Conservation (phyloP, 179 eudicot species). For the Amaranthus tricolor region DNA sequence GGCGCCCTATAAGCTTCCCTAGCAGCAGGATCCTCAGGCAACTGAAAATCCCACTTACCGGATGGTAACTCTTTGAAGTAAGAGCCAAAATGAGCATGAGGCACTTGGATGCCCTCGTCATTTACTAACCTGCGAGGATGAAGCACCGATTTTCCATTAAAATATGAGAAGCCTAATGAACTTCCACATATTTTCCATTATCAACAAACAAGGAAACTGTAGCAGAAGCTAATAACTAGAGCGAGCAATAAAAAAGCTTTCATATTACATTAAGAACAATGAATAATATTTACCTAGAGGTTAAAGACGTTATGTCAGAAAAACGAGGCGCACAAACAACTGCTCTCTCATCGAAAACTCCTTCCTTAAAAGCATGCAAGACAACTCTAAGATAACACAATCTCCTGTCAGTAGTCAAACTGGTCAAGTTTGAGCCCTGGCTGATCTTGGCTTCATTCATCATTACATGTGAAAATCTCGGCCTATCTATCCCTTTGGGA, state of each 20-base stretch:
- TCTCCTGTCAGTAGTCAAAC: slow-evolving; percentile 23
- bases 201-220: background rate
- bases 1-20: slow-evolving; percentile 64
- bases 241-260: background rate
- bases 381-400: slow-evolving; percentile 66
- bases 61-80: slow-evolving; percentile 50
- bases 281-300: slow-evolving; percentile 44
- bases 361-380: slow-evolving; percentile 66
- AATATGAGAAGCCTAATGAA: background rate
- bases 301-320: slow-evolving; percentile 50
- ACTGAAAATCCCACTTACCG: slow-evolving; percentile 65
- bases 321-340: slow-evolving; percentile 71
- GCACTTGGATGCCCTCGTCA: slow-evolving; percentile 52
- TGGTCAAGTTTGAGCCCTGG: slow-evolving; percentile 25
- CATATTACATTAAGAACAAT: background rate
- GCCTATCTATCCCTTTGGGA: slow-evolving; percentile 33
- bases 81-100: slow-evolving; percentile 48
- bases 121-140: slow-evolving; percentile 44
- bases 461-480: slow-evolving; percentile 38
- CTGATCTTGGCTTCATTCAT: slow-evolving; percentile 44
- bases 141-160: slow-evolving; percentile 3
- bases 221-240: background rate
- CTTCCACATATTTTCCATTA: too few species aligned
- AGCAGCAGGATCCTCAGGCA: slow-evolving; percentile 54
- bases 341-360: slow-evolving; percentile 84